Evolutionary conservation across 1,139 yeast species (phyloP).

Genomic region (Candida tropicalis): DNA sequence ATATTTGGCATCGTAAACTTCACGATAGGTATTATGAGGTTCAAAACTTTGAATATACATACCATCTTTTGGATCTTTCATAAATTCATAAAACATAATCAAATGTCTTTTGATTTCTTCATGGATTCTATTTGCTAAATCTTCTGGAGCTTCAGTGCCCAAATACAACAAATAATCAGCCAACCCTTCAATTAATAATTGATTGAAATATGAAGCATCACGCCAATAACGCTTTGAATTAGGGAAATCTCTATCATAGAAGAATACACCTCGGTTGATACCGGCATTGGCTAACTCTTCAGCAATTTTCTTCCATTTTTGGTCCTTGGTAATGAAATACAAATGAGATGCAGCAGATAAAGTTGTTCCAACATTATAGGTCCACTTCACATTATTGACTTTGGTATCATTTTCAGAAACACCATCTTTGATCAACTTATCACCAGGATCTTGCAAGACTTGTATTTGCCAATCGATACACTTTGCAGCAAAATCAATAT

Average conservation of each 20-base stretch:
- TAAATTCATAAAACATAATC: conserved; percentile 56
- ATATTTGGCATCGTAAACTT: conserved; percentile 52
- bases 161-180: conserved; percentile 63
- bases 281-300: conserved; percentile 62
- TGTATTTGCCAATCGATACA: conserved; percentile 59
- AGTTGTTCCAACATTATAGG: conserved; percentile 73
- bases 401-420: conserved; percentile 51
- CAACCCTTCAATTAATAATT: conserved; percentile 66
- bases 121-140: conserved; percentile 36
- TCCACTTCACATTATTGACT: conserved; percentile 58
- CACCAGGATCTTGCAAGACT: conserved; percentile 54
- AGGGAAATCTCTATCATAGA: conserved; percentile 69
- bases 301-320: conserved; percentile 59
- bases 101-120: conserved; percentile 53
- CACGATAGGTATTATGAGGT: conserved; percentile 56
- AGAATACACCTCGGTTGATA: conserved; percentile 55
- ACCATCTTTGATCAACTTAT: conserved; percentile 66
- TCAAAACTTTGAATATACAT: conserved; percentile 65
- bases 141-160: conserved; percentile 47
- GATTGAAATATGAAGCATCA: conserved; percentile 66
- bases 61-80: conserved; percentile 62
- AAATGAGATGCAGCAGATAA: conserved; percentile 57
- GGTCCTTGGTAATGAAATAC: conserved; percentile 54
- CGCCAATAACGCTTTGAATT: conserved; percentile 63
- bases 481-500: conserved; percentile 55